phyloP scores from a whole-genome alignment of 1,139 yeast species.

The Pneumocystis canis region DNA sequence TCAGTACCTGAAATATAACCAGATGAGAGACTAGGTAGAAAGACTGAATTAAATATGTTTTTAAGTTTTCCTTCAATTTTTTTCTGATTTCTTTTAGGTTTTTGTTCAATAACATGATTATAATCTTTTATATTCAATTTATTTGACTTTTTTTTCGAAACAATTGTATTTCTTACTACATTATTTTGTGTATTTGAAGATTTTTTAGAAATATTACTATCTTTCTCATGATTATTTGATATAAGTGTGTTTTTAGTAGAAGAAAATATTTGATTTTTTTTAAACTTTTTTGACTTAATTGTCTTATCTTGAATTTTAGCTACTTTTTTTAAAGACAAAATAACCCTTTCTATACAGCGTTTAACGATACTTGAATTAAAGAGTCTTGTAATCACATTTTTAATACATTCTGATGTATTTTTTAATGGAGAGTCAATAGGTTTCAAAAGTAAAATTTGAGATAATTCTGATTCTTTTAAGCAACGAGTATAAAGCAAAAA shows the following conservation, averaged over 20 bases:
- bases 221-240: neutral
- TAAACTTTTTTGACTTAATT: slow-evolving; percentile 22
- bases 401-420: slow-evolving; percentile 2
- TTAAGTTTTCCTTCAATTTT: neutral
- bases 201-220: too few species aligned
- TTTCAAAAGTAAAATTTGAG: neutral
- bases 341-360: slow-evolving; percentile 33
- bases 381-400: slow-evolving; percentile 35
- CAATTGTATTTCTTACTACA: neutral
- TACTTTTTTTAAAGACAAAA: slow-evolving; percentile 44
- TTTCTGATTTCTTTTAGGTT: slow-evolving; percentile 9
- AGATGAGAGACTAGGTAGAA: slow-evolving; percentile 9
- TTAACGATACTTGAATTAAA: slow-evolving; percentile 46
- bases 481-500: slow-evolving; percentile 4
- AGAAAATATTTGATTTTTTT: slow-evolving; percentile 17
- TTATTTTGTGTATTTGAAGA: neutral
- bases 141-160: neutral
- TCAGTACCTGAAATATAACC: slow-evolving; percentile 11
- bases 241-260: neutral
- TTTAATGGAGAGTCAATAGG: slow-evolving; percentile 7
- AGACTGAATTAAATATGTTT: neutral
- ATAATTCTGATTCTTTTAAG: neutral
- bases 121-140: neutral
- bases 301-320: slow-evolving; percentile 35
- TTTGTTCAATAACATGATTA: neutral